Conservation (phyloP, 148 eudicot genomes). For the Silene conica region DNA sequence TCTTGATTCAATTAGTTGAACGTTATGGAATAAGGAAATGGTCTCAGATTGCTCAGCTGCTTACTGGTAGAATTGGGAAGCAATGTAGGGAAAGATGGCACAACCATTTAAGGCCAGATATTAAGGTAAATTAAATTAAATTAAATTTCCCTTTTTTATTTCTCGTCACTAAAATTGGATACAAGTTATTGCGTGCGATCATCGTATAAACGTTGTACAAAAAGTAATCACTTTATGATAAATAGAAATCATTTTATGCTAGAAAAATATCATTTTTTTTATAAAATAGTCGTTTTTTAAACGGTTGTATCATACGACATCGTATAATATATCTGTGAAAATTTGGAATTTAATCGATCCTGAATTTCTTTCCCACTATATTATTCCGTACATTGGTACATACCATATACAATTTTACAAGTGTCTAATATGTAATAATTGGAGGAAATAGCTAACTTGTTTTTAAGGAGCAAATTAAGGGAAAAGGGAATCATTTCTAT, state of each 20-base stretch:
- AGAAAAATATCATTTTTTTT: too few species aligned
- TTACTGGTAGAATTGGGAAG: constrained; percentile 84
- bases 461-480: constrained; percentile 21
- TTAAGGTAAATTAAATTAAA: constrained; percentile 75
- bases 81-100: constrained; percentile 99
- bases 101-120: constrained; percentile 88
- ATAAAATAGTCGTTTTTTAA: too few species aligned
- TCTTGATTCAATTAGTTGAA: constrained; percentile 54
- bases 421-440: too few species aligned
- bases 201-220: too few species aligned
- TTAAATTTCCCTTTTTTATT: background rate
- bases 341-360: background rate
- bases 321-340: too few species aligned
- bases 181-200: too few species aligned
- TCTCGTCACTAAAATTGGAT: too few species aligned
- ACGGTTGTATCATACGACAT: too few species aligned
- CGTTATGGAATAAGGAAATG: constrained; percentile 72
- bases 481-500: background rate
- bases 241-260: too few species aligned
- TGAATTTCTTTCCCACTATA: background rate
- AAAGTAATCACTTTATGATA: too few species aligned
- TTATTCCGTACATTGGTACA: background rate
- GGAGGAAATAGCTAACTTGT: too few species aligned
- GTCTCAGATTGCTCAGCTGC: constrained; percentile 80
- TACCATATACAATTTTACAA: constrained; percentile 3